Conservation (phyloP, 139 green algal species). For the Zygnema circumcarinatum region DNA sequence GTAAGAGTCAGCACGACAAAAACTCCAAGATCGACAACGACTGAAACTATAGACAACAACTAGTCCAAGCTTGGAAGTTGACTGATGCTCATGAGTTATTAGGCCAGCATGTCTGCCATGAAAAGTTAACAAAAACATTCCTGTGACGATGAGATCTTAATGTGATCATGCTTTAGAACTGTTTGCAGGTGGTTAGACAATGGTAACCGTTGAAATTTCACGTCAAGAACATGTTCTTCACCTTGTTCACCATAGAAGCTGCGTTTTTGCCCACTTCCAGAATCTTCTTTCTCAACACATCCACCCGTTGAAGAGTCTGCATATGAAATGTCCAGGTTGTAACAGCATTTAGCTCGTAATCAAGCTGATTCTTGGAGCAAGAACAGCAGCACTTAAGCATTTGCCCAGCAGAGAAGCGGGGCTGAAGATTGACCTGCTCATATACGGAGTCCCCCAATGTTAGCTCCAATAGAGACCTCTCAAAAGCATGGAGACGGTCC, state of each 20-base stretch:
- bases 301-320: constrained; percentile 66
- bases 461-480: constrained; percentile 86
- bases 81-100: no score
- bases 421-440: constrained; percentile 30
- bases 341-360: not conserved
- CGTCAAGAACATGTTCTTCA: not conserved
- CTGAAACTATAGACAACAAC: no score
- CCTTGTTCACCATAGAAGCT: constrained; percentile 61
- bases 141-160: no score
- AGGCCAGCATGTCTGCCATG: no score
- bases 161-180: no score
- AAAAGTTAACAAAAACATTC: no score
- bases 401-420: no score
- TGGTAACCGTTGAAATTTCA: no score
- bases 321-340: not conserved
- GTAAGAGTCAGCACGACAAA: no score
- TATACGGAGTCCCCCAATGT: constrained; percentile 79
- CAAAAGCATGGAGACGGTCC: constrained; percentile 85
- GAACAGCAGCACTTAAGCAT: not conserved
- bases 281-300: constrained; percentile 71
- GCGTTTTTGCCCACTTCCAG: constrained; percentile 80
- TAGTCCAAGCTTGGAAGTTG: no score
- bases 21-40: no score
- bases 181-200: no score
- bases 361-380: not conserved